Evolutionary conservation across 106 monocot species (phyloP), one percentile per base, ranked within the genome.

Genomic region (Cymbidium sinense): DNA sequence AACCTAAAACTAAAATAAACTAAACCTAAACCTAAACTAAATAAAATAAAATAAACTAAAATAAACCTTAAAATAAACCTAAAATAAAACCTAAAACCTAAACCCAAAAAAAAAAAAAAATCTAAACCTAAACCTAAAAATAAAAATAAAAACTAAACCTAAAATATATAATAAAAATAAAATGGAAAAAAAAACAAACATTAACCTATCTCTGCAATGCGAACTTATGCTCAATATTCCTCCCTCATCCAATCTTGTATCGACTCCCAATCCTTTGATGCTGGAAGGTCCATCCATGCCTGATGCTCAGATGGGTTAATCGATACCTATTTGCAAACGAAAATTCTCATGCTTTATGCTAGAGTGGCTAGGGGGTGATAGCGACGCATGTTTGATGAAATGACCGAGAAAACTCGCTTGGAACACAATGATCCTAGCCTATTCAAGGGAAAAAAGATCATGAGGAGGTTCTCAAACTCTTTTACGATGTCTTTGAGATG

Each of bases 211-310:
- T 47, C 47, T 47, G 2, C 47, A 15, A 47, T 13, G 47, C 47
- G 2, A 47, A 47, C 47, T 47, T 13, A 13, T n/a, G n/a, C 31
- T n/a, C 10, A 31, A 73, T 67, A 83, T 54, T 79, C 83, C 5
- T 50, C 79, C 69, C 83, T 83, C 65, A 29, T 83, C 19, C 83
- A 83, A 44, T 79, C 79, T 2, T 83, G 83, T 75, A 83, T 83
- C 64, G 79, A 75, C 28, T 79, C 83, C 64, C 64, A 58, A 20
- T 64, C 74, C 75, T 83, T 83, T 18, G 79, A 67, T 34, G n/a
- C 36, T 18, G 83, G 83, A 20, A 74, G 25, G 31, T 70, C 75
- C 34, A 76, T 83, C 65, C 83, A 79, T 30, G 12, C 69, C 28
- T 65, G 37, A 83, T 83, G 75, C 64, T 79, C 64, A n/a, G 51